Conservation (phyloP, 1,284 basidiomycete species). For the Irpex sp. region DNA sequence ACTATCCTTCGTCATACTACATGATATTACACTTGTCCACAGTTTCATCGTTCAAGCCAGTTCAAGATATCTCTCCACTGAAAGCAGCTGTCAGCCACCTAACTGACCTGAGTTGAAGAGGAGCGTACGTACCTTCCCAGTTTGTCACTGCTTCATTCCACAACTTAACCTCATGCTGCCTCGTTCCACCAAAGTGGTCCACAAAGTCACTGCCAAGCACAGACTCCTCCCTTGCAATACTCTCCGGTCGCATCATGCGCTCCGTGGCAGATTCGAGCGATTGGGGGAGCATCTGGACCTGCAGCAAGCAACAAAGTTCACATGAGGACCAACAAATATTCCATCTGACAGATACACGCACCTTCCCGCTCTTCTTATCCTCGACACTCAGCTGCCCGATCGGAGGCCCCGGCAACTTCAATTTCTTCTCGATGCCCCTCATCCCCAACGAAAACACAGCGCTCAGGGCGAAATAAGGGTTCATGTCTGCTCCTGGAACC, state of each 20-base stretch:
- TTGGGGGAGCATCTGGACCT: slow-evolving; percentile 70
- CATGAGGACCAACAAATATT: background rate
- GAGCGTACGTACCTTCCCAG: slow-evolving; percentile 74
- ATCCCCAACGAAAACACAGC: slow-evolving; percentile 85
- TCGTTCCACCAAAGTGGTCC: slow-evolving; percentile 89
- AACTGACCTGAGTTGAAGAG: background rate
- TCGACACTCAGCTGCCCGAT: slow-evolving; percentile 54
- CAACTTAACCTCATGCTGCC: slow-evolving; percentile 81
- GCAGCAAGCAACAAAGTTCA: slow-evolving; percentile 3
- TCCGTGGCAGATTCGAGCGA: slow-evolving; percentile 77
- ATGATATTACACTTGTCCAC: background rate
- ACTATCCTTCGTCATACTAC: background rate
- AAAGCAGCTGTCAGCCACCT: background rate
- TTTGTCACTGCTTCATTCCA: slow-evolving; percentile 89
- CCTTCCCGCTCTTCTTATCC: slow-evolving; percentile 53
- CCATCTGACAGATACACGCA: slow-evolving; percentile 15
- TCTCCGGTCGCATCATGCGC: slow-evolving; percentile 72
- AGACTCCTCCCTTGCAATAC: slow-evolving; percentile 69
- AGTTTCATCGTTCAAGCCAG: slow-evolving; percentile 43
- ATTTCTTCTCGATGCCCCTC: slow-evolving; percentile 78
- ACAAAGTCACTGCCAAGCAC: slow-evolving; percentile 87
- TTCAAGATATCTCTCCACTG: slow-evolving; percentile 84
- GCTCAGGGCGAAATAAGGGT: slow-evolving; percentile 83
- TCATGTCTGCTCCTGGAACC: slow-evolving; percentile 96
- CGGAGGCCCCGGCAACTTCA: slow-evolving; percentile 67